Conservation (phyloP, 768 basidiomycete genomes). For the Psilocybe subaeruginosa region DNA sequence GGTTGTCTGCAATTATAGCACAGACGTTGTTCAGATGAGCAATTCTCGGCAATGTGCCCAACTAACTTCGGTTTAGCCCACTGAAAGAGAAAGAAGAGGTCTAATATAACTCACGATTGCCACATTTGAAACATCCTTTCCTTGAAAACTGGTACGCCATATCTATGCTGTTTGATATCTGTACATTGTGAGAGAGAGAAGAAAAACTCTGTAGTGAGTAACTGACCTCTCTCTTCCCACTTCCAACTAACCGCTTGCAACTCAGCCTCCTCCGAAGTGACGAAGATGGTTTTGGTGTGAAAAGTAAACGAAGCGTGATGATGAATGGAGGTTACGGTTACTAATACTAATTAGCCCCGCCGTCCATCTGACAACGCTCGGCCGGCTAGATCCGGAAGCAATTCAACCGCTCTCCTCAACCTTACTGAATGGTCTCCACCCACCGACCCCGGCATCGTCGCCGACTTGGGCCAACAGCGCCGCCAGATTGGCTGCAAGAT, state of each 20-base stretch:
- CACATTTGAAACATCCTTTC: slow-evolving; percentile 94
- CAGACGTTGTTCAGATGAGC: slow-evolving; percentile 83
- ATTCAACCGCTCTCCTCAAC: no score
- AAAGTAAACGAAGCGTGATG: slow-evolving; percentile 35
- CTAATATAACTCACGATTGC: slow-evolving; percentile 68
- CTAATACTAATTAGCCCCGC: neutral
- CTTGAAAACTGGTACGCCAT: slow-evolving; percentile 86
- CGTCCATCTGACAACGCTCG: slow-evolving; percentile 23
- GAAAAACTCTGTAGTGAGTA: neutral
- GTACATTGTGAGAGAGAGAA: slow-evolving; percentile 7
- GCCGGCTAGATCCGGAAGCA: slow-evolving; percentile 21
- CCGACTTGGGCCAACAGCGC: no score
- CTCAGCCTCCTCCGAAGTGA: slow-evolving; percentile 67
- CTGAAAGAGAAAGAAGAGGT: slow-evolving; percentile 14
- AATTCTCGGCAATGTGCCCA: slow-evolving; percentile 93
- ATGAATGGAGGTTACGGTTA: slow-evolving; percentile 19
- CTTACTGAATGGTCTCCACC: no score
- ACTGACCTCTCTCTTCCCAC: slow-evolving; percentile 74
- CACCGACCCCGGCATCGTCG: no score
- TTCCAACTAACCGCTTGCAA: slow-evolving; percentile 68
- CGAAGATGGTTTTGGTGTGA: slow-evolving; percentile 53
- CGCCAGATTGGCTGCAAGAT: neutral
- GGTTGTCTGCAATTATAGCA: slow-evolving; percentile 96
- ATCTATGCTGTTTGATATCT: slow-evolving; percentile 32
- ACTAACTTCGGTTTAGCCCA: slow-evolving; percentile 47